Evolutionary conservation across 2,329 filamentous ascomycete genomes (phyloP), one percentile per base, ranked within the genome.

Genomic region (Leptographium lundbergii): DNA sequence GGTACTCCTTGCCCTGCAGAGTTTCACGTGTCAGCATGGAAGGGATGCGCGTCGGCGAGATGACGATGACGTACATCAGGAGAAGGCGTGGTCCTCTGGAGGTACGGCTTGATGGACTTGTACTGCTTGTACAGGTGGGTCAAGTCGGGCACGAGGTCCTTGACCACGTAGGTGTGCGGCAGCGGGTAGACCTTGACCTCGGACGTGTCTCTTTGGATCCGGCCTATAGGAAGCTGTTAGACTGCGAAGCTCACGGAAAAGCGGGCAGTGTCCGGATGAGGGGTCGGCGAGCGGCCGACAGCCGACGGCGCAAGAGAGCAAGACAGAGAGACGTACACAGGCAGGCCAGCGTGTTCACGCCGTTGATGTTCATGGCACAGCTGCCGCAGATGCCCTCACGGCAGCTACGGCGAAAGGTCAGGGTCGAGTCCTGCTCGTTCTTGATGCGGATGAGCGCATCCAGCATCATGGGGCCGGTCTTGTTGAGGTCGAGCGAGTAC

Each of bases 121-220:
- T 99, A 99, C 81, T 99, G 94, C 83, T 97, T 97, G 85, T 99
- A 99, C 79, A 99, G 97, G 70, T 94, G 88, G 63, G 94, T 99
- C 78, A 99, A 79, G 72, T 99, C 94, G 61, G 94, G 92, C 39
- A 99, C 94, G 63, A 99, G 85, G 73, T 99, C 94, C 84, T 97
- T 99, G 77, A 99, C 91, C 67, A 99, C 89, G 76, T 96, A 99
- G 74, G 91, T 96, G 78, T 99, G 94, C 68, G 94, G 94, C 66
- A 99, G 82, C 62, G 94, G 94, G 79, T 99, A 99, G 75, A 99
- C 91, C 79, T 95, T 92, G 69, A 88, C 84, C 68, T 96, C 89
- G 69, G 87, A 81, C 61, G 85, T 84, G 67, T 96, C 91, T 67
- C 86, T 85, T 59, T 92, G 91, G 65, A 99, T 99, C 66, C 92